Conservation (phyloP, 305 asterid species). For the Rubia balearica region DNA sequence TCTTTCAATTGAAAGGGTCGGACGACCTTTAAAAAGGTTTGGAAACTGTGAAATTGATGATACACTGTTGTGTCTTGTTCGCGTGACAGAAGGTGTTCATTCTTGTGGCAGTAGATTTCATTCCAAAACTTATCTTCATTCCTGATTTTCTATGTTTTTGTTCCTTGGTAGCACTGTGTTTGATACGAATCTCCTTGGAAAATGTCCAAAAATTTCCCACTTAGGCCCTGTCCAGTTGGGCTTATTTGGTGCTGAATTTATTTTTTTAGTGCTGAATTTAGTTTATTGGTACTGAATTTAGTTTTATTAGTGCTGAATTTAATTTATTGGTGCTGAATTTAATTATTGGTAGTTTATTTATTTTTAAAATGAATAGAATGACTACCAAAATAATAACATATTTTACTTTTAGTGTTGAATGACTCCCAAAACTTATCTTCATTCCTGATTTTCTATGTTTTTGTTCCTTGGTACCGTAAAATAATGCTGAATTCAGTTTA, state of each 20-base stretch:
- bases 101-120: background rate
- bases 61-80: background rate
- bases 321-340: too few species aligned
- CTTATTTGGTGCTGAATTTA: too few species aligned
- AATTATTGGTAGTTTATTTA: too few species aligned
- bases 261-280: too few species aligned
- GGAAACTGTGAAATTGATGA: background rate
- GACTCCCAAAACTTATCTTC: background rate
- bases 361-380: too few species aligned
- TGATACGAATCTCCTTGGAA: background rate
- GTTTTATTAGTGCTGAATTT: too few species aligned
- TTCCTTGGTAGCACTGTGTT: background rate
- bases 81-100: background rate
- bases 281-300: too few species aligned
- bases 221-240: too few species aligned
- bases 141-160: background rate
- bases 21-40: background rate
- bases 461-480: background rate
- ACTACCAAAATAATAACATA: too few species aligned
- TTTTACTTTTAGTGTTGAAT: too few species aligned
- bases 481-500: too few species aligned
- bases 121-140: background rate
- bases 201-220: background rate
- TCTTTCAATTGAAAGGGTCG: constrained; percentile 4
- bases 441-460: background rate